Percentiles rank a stretch among this genome's conserved stretches.
Conservation (phyloP, 306 rosid genomes). For the Prinsepia uniflora region DNA sequence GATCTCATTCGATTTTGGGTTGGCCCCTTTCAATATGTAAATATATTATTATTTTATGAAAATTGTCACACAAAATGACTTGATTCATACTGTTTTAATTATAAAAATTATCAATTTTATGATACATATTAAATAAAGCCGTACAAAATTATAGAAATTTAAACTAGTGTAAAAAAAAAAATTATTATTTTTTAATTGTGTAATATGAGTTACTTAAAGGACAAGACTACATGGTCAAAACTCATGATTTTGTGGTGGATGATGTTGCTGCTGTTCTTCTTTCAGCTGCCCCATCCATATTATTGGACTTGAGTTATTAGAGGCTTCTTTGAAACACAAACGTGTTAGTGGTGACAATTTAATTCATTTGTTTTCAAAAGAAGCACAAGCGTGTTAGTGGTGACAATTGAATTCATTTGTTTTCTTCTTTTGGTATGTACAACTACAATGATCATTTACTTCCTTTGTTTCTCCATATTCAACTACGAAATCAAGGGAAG, state of each 20-base stretch:
- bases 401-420: neutral
- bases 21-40: no score
- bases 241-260: neutral
- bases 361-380: neutral
- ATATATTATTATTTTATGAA: no score
- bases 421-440: neutral
- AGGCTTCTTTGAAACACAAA: neutral
- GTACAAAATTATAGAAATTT: no score
- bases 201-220: neutral
- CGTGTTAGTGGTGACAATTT: neutral
- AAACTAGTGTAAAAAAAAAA: neutral
- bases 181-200: neutral
- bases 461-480: neutral
- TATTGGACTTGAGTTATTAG: neutral
- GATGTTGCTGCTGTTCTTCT: neutral
- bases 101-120: no score
- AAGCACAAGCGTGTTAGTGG: neutral
- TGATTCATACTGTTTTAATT: no score
- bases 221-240: conserved; percentile 1
- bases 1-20: no score
- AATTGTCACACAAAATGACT: no score
- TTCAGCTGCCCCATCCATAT: neutral
- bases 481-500: neutral
- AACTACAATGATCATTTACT: neutral
- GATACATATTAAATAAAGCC: no score